phyloP scores from a whole-genome alignment of 2,329 filamentous ascomycete species.

The Rutstroemia sp. region DNA sequence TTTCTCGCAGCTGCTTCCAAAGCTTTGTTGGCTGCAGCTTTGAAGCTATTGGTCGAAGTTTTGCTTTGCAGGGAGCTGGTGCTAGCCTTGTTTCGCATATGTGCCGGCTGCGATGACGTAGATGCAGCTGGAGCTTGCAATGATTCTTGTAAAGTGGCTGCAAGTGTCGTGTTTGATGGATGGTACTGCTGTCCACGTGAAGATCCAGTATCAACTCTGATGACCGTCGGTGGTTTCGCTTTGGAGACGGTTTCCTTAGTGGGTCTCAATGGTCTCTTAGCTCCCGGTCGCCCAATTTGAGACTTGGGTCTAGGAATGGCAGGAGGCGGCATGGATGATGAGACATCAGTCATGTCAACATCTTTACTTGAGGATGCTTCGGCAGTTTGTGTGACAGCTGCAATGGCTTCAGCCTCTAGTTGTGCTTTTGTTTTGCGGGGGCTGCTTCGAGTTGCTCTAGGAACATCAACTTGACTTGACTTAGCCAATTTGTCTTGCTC shows the following conservation, averaged over 20 bases:
- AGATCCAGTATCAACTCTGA: constrained; percentile 61
- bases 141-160: constrained; percentile 52
- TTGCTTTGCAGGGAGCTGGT: constrained; percentile 31
- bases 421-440: constrained; percentile 42
- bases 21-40: constrained; percentile 62
- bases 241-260: constrained; percentile 52
- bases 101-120: constrained; percentile 37
- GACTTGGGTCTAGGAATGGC: constrained; percentile 46
- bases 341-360: constrained; percentile 49
- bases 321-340: constrained; percentile 50
- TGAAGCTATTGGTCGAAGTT: constrained; percentile 48
- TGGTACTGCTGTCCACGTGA: constrained; percentile 57
- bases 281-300: constrained; percentile 40
- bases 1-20: constrained; percentile 71
- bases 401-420: constrained; percentile 27
- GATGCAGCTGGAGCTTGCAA: constrained; percentile 36
- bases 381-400: constrained; percentile 31
- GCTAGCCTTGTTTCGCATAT: constrained; percentile 57
- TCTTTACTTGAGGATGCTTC: constrained; percentile 35
- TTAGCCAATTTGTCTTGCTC: constrained; percentile 40
- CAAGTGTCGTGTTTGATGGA: constrained; percentile 48
- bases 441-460: constrained; percentile 42
- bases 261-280: constrained; percentile 55
- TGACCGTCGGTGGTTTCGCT: constrained; percentile 61
- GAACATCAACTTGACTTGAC: constrained; percentile 28